These are phyloP conservation scores for Tetrahymena thermophila DNA, from an alignment of 73 alveolate genomes.

Conservation along the genomic window DNA sequence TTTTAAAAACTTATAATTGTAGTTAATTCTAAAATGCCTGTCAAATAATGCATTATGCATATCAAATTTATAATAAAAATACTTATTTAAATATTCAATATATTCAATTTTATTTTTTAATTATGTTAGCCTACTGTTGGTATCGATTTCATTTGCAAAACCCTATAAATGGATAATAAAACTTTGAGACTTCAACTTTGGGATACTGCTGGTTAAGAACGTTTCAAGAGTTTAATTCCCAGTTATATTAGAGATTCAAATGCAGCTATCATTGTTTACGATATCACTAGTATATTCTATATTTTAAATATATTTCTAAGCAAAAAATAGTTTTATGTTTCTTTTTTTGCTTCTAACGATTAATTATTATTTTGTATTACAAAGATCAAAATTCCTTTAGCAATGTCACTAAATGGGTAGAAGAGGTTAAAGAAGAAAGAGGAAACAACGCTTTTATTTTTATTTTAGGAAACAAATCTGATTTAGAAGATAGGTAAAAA, in stretches of 20 bases:
- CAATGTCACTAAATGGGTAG: constrained; percentile 16
- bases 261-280: constrained; percentile 53
- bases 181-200: constrained; percentile 53
- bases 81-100: not conserved
- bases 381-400: constrained; percentile 13
- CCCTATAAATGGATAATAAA: constrained; percentile 57
- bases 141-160: constrained; percentile 58
- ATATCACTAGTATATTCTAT: constrained; percentile 44
- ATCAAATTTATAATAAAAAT: not conserved
- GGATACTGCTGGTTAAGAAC: constrained; percentile 53
- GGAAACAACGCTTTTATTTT: constrained; percentile 40
- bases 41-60: not conserved
- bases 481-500: constrained; percentile 5
- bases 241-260: constrained; percentile 56
- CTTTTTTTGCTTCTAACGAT: not conserved
- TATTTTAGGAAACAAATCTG: constrained; percentile 31
- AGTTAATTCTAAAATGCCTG: not conserved
- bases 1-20: not conserved
- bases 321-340: not conserved
- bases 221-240: constrained; percentile 48
- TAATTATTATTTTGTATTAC: not conserved
- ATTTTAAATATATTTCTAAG: constrained; percentile 8
- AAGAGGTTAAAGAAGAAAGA: constrained; percentile 37
- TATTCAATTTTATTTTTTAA: not conserved
- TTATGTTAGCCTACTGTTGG: constrained; percentile 59